Evolutionary conservation across 345 rosid genomes (phyloP).

Genomic region (Passiflora organensis): DNA sequence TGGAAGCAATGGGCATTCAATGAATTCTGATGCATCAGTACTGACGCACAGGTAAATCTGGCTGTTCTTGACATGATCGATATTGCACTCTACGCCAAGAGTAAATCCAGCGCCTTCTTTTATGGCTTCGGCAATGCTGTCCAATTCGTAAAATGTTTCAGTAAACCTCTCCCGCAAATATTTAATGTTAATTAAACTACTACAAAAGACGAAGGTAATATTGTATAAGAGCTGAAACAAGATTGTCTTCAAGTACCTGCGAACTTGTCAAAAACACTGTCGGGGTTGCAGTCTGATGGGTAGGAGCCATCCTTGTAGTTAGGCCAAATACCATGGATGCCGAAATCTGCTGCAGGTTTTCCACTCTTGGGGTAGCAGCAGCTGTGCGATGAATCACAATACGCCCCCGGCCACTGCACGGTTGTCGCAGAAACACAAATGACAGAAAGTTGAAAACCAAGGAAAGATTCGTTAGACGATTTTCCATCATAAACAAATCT

Average conservation of each 20-base stretch:
- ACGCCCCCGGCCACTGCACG: constrained; percentile 95
- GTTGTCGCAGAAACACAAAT: too few species aligned
- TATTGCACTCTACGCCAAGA: constrained; percentile 60
- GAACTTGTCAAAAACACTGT: constrained; percentile 36
- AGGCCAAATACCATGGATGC: constrained; percentile 96
- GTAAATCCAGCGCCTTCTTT: constrained; percentile 39
- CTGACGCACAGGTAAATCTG: constrained; percentile 72
- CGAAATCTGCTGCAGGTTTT: constrained; percentile 74
- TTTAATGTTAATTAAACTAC: too few species aligned
- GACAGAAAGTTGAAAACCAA: too few species aligned
- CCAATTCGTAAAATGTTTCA: constrained; percentile 42
- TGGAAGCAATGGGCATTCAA: constrained; percentile 55
- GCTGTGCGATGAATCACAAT: constrained; percentile 53
- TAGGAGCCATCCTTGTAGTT: constrained; percentile 59
- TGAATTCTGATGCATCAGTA: constrained; percentile 53
- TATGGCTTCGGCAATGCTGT: constrained; percentile 40
- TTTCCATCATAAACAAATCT: too few species aligned
- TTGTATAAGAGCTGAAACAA: too few species aligned
- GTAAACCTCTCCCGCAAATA: constrained; percentile 54
- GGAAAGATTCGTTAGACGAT: too few species aligned
- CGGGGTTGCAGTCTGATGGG: constrained; percentile 60
- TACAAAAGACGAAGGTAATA: too few species aligned
- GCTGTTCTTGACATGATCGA: constrained; percentile 35
- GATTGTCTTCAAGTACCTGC: constrained; percentile 55
- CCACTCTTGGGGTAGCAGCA: constrained; percentile 86